Base-by-base conservation (phyloP, 2,329 filamentous ascomycete species). In the Colletotrichum orbiculare region DNA sequence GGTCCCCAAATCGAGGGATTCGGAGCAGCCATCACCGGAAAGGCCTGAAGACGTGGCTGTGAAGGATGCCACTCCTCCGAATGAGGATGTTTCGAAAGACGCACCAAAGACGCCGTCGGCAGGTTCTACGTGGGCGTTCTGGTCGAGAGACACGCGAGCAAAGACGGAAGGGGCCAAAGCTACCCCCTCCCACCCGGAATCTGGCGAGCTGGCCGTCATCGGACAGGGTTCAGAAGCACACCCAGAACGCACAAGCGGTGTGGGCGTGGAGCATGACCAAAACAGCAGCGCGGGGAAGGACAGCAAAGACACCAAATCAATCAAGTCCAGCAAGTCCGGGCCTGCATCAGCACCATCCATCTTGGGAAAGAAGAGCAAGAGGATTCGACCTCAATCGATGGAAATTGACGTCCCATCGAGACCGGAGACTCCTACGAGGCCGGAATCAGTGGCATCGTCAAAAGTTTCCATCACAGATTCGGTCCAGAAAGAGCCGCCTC, bases 41-140 rank as follows among this genome's bases (percentile, higher is more conserved):
- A 72, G 76, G 38, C 67, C 75, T 1, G 76, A 79, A 6, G 79
- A 85, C 67, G 71, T 83, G 69, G 70, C 78, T 67, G 75, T 82
- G 77, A 61, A 80, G 50, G 81, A 86, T 69, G 78, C 78, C 2
- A 72, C 78, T 5, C 60, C 75, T 12, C 58, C 73, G 12, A 71
- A 74, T 8, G 66, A 72, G 39, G 49, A 68, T 34, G 45, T 48
- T 53, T 64, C 48, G 63, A 62, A 70, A 38, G 67, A 77, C 60
- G 71, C 73, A 8, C 71, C 77, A 2, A 63, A 66, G 34, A 72
- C 76, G n/a, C 82, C 82, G 6, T 79, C 83, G 13, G 80, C 82
- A 15, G 86, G 86, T 11, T 91, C 91, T 0, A 91, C 89, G 0
- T 95, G 92, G 92, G 91, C 90, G 0, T 94, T 95, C 69, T 95